phyloP scores from a whole-genome alignment of 2,329 filamentous ascomycete species.

The Pseudopyricularia javanii region DNA sequence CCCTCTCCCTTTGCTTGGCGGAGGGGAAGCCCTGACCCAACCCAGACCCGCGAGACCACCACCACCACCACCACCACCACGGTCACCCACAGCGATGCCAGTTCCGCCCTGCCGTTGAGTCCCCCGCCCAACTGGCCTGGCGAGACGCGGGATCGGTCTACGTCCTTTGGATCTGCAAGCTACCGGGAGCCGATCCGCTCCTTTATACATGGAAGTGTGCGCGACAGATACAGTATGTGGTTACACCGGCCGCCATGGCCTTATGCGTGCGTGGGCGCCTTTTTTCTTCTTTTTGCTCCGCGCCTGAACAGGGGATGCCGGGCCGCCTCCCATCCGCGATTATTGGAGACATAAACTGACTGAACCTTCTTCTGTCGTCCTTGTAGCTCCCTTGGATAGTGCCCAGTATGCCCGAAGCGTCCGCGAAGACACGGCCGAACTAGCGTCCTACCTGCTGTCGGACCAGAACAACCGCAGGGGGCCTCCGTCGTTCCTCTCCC shows the following conservation, averaged over 20 bases:
- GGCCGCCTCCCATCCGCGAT: not conserved
- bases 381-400: slow-evolving; percentile 46
- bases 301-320: no score
- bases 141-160: slow-evolving; percentile 23
- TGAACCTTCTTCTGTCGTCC: not conserved
- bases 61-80: not conserved
- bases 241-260: no score
- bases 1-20: not conserved
- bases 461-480: slow-evolving; percentile 35
- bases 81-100: not conserved
- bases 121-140: slow-evolving; percentile 5
- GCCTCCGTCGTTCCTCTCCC: slow-evolving; percentile 31
- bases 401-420: slow-evolving; percentile 67
- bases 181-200: slow-evolving; percentile 58
- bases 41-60: not conserved
- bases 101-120: not conserved
- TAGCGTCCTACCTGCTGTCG: slow-evolving; percentile 70
- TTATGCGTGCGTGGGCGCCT: not conserved
- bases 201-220: slow-evolving; percentile 55
- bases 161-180: slow-evolving; percentile 23
- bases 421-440: slow-evolving; percentile 75
- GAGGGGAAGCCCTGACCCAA: not conserved
- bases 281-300: not conserved
- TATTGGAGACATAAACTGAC: not conserved
- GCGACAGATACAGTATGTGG: slow-evolving; percentile 43